Base-by-base conservation (phyloP, 805 yeast species). In the Lipomyces yamadae region DNA sequence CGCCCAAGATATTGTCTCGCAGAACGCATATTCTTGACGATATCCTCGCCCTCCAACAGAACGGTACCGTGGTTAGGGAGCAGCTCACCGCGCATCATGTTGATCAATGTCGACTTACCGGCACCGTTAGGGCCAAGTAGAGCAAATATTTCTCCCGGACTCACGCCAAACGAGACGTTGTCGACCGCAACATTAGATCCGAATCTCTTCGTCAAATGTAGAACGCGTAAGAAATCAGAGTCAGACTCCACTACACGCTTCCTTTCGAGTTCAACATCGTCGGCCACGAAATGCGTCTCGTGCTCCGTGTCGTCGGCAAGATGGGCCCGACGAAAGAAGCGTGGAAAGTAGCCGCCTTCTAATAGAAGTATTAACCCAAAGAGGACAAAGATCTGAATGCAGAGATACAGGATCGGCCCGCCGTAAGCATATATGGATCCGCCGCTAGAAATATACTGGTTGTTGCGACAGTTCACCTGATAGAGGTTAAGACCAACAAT, bases 121-220 rank as follows among this genome's bases (percentile, higher is more conserved):
- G 79, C 79, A 54, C 79, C 79, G 60, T 76, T 76, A 11, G 79
- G 79, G 0, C 79, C 79, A 34, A 76, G 72, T 42, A 76, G 69
- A 2, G 77, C 79, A 70, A 76, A 76, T 35, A 74, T 69, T 56
- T 76, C 78, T 11, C 73, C 73, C 10, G 67, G 68, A 33, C 52
- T 56, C 33, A 76, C 76, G 11, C 76, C 76, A 65, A 74, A 76
- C 3, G 77, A 69, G 15, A 76, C 75, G 61, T 76, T 76, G 5
- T 75, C 74, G 10, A 74, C 75, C 2, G 72, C 78, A 15, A 58
- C 58, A 48, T 58, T 54, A 13, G 29, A 52, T 13, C 62, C 62
- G 57, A 59, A 76, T 37, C 45, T 60, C 53, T 74, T 76, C 29
- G 70, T 60, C 18, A 76, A 74, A 65, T 75, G 77, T 2, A 61